Evolutionary conservation across 352 stramenopile species (phyloP), one percentile per base, ranked within the genome.

Genomic region (Phytophthora aleatoria): DNA sequence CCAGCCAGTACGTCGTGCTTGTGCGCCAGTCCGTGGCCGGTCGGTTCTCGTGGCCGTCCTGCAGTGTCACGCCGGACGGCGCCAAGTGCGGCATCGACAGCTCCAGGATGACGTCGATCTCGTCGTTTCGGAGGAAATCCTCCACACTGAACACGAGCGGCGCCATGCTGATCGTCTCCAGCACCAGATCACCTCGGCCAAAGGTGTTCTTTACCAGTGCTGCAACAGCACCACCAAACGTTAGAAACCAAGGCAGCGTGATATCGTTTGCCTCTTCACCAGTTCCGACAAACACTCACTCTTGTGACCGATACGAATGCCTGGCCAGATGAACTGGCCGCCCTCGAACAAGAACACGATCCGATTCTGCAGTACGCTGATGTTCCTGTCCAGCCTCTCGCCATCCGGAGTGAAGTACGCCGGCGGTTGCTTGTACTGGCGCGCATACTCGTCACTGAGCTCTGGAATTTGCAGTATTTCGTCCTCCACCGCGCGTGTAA

Each of bases 341-440:
- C 84, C 81, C 64, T 93, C 84, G 50, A 93, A 90, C 24, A 93
- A 57, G 51, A 85, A 93, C 35, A 90, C 80, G 49, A 90, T 53
- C n/a, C 48, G 59, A 57, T 83, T 74, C 16, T 63, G 59, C 49
- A 90, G 64, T n/a, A 61, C 62, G 36, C 57, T 73, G 15, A 62
- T 48, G n/a, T 87, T 61, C n/a, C 61, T 50, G n/a, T 77, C 70
- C 1, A 92, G 55, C 6, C 71, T 79, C 48, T 73, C 53, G 51
- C 84, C 81, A 2, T 87, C 63, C 1, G 79, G 67, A 35, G 77
- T 81, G 63, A 91, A 91, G 57, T 85, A 90, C 15, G 77, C 81
- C 36, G 73, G 72, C n/a, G 74, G 79, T 64, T 91, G 82, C 66
- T 91, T 90, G 71, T 86, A 89, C 71, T 86, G 74, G 26, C 60